Conservation (phyloP, 441 rosid species). For the Gossypium davidsonii region DNA sequence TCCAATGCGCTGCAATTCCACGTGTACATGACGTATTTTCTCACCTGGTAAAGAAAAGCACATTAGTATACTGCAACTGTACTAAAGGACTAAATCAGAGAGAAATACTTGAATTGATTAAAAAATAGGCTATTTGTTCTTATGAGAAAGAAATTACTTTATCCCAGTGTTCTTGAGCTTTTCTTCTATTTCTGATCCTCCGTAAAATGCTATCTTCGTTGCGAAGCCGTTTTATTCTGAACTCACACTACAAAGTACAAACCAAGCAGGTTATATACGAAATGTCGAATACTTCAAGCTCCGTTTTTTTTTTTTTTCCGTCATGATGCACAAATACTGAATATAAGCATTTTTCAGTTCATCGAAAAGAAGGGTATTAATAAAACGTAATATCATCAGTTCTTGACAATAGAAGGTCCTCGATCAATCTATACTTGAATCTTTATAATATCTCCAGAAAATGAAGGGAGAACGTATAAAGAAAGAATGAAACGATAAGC, state of each 20-base stretch:
- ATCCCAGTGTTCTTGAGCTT: constrained; percentile 79
- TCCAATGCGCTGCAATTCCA: constrained; percentile 60
- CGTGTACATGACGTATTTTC: constrained; percentile 84
- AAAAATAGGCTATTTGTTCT: background rate
- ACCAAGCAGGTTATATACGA: constrained; percentile 14
- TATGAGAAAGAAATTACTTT: constrained; percentile 48
- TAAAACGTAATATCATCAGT: background rate
- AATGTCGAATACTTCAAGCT: background rate
- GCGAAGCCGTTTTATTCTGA: constrained; percentile 73
- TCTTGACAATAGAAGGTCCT: background rate
- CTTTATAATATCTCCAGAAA: background rate
- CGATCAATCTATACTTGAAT: background rate
- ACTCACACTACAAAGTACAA: constrained; percentile 63
- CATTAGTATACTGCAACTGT: constrained; percentile 13
- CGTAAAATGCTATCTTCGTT: constrained; percentile 72
- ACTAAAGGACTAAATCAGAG: background rate
- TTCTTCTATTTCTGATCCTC: constrained; percentile 53
- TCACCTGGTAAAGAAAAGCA: constrained; percentile 46
- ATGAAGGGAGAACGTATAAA: background rate
- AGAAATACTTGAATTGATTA: constrained; percentile 1
- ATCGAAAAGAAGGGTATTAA: background rate
- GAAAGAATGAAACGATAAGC: background rate
- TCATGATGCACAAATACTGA: background rate
- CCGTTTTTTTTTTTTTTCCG: background rate
- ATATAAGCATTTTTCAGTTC: background rate